Evolutionary conservation across 2,329 filamentous ascomycete species (phyloP).

Genomic region (Neonectria faginata): DNA sequence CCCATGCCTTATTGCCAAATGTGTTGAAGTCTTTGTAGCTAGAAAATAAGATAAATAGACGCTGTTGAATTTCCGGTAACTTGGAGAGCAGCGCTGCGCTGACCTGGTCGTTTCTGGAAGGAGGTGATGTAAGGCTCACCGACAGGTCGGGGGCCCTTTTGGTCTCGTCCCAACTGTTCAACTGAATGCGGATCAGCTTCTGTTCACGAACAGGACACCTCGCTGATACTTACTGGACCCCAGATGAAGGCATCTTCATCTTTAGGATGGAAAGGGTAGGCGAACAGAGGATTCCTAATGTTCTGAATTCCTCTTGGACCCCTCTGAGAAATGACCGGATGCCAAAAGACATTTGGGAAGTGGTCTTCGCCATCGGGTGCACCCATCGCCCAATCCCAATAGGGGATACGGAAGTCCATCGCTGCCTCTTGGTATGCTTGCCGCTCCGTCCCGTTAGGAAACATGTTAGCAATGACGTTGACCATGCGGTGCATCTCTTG

Average conservation of each 20-base stretch:
- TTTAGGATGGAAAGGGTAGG: constrained; percentile 70
- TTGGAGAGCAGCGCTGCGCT: constrained; percentile 59
- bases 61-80: constrained; percentile 66
- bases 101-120: constrained; percentile 71
- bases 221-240: constrained; percentile 63
- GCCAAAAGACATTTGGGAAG: constrained; percentile 59
- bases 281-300: constrained; percentile 72
- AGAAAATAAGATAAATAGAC: constrained; percentile 75
- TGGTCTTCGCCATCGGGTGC: constrained; percentile 62
- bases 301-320: constrained; percentile 67
- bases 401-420: constrained; percentile 65
- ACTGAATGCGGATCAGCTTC: constrained; percentile 53
- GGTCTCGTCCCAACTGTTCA: constrained; percentile 70
- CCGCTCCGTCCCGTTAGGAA: constrained; percentile 59
- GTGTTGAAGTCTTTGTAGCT: constrained; percentile 75
- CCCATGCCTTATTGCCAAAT: constrained; percentile 77
- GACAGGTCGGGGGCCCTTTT: constrained; percentile 63
- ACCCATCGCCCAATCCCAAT: constrained; percentile 68
- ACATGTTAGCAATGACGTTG: constrained; percentile 60
- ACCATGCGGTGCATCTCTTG: constrained; percentile 53
- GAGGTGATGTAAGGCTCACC: constrained; percentile 45
- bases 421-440: constrained; percentile 64
- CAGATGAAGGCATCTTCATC: constrained; percentile 69
- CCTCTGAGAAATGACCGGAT: constrained; percentile 63
- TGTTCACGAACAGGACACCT: too few relatives aligned